Evolutionary conservation across 2,329 filamentous ascomycete species (phyloP), one percentile per base, ranked within the genome.

Genomic region (Chrysoporthe deuterocubensis): DNA sequence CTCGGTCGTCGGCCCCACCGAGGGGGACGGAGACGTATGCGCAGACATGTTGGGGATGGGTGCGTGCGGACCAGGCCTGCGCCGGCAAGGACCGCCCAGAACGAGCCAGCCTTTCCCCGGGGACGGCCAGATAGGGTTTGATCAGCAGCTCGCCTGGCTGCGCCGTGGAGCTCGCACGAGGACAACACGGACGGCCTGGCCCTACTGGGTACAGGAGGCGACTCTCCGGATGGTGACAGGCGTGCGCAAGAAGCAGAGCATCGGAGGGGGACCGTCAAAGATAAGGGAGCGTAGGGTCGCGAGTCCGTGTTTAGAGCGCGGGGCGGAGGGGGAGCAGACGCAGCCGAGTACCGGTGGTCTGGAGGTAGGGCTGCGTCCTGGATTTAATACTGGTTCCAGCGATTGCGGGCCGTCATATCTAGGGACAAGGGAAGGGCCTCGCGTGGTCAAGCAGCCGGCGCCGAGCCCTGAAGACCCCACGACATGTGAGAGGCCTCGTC

Each of bases 11-110:
- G 75, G 68, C 67, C 71, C 71, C 71, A 75, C 72, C 52, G 67
- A 66, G 48, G 77, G 77, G 7, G 77, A 77, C 9, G 76, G 74
- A 4, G 77, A 73, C 13, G 76, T 75, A 42, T 68, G 68, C 37
- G 69, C 66, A 65, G 75, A 76, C 75, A 76, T 77, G 59, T 42
- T 54, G 43, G 58, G 61, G 18, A 26, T 16, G 26, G 64, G 57
- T 43, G 48, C 52, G 56, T 56, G 46, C 32, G 42, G 37, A 50
- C 58, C 14, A 37, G 34, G 11, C 26, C 32, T 43, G 67, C 46
- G 60, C 54, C 40, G 44, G 43, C 21, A 58, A 54, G 26, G 56
- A 42, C 57, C 56, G 56, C 48, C 52, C 43, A 63, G 37, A 37
- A 32, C 37, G 40, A 54, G 42, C 40, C 50, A 52, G 14, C 34